Evolutionary conservation across 1,284 basidiomycete species (phyloP).

Genomic region (Rugosomyces carneus): DNA sequence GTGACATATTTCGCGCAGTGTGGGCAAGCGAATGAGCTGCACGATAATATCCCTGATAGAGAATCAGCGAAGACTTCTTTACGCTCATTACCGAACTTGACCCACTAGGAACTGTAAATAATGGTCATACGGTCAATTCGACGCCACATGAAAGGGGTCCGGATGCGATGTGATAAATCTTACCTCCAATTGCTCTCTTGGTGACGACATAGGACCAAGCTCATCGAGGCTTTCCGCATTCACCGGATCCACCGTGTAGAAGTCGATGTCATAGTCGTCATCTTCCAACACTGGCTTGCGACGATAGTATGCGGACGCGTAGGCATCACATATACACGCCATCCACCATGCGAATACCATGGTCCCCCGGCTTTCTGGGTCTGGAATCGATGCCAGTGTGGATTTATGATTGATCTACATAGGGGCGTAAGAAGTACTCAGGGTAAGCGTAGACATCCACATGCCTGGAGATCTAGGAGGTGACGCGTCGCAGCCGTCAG

Average conservation of each 20-base stretch:
- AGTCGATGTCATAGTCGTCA: constrained; percentile 66
- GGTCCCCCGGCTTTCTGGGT: constrained; percentile 66
- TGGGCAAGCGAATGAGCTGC: constrained; percentile 77
- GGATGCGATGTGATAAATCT: constrained; percentile 7
- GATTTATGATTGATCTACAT: constrained; percentile 75
- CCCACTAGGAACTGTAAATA: constrained; percentile 13
- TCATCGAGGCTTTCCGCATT: constrained; percentile 42
- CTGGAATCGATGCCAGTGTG: constrained; percentile 60
- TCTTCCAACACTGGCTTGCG: constrained; percentile 42
- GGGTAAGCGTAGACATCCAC: constrained; percentile 19
- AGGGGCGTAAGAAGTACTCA: constrained; percentile 13
- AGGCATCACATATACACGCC: constrained; percentile 54
- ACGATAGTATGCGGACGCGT: constrained; percentile 41
- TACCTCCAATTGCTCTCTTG: constrained; percentile 73
- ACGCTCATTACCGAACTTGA: neutral
- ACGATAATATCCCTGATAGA: constrained; percentile 66
- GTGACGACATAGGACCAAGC: constrained; percentile 47
- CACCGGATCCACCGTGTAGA: constrained; percentile 66
- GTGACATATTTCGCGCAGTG: constrained; percentile 73
- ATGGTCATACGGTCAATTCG: constrained; percentile 2
- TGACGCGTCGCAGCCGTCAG: constrained; percentile 70
- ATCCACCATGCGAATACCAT: constrained; percentile 84
- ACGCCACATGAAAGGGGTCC: constrained; percentile 5
- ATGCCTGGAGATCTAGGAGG: constrained; percentile 67
- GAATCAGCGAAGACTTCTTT: constrained; percentile 6